Conservation (phyloP, 2,329 filamentous ascomycete genomes). For the Epichloe sibirici region DNA sequence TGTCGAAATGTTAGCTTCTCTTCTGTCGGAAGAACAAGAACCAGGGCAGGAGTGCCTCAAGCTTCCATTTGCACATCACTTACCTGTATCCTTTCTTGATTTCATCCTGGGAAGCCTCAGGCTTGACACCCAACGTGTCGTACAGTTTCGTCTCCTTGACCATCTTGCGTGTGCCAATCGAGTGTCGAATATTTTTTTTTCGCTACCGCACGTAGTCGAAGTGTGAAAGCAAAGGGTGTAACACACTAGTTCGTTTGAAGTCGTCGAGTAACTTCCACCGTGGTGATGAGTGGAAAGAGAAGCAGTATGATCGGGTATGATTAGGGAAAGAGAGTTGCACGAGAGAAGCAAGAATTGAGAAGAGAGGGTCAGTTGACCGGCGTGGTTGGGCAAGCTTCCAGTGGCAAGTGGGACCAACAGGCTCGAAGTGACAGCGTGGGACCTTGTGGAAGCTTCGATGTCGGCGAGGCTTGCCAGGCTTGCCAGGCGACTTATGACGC, state of each 20-base stretch:
- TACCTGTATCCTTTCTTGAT: slow-evolving; percentile 95
- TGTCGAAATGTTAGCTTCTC: slow-evolving; percentile 20
- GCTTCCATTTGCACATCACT: slow-evolving; percentile 4
- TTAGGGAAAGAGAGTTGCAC: too few relatives aligned
- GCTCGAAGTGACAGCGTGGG: slow-evolving; percentile 12
- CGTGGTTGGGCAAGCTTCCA: not conserved
- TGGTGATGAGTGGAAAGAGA: not conserved
- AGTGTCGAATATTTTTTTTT: not conserved
- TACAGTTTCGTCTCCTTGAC: slow-evolving; percentile 94
- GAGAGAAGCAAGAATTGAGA: not conserved
- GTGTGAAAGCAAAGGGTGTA: not conserved
- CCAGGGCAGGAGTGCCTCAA: not conserved
- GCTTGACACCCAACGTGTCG: slow-evolving; percentile 68
- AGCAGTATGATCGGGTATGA: too few relatives aligned
- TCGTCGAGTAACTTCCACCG: not conserved
- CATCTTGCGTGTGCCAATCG: slow-evolving; percentile 42
- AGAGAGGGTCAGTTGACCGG: not conserved
- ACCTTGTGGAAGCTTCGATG: slow-evolving; percentile 21
- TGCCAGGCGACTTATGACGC: slow-evolving; percentile 1
- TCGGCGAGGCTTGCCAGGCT: not conserved
- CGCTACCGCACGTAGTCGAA: not conserved
- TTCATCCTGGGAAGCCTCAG: slow-evolving; percentile 76
- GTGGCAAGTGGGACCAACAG: slow-evolving; percentile 8
- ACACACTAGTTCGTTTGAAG: not conserved
- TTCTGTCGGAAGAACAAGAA: not conserved